Evolutionary conservation across 2,329 filamentous ascomycete genomes (phyloP), one percentile per base, ranked within the genome.

Genomic region (Trichoderma pleuroti): DNA sequence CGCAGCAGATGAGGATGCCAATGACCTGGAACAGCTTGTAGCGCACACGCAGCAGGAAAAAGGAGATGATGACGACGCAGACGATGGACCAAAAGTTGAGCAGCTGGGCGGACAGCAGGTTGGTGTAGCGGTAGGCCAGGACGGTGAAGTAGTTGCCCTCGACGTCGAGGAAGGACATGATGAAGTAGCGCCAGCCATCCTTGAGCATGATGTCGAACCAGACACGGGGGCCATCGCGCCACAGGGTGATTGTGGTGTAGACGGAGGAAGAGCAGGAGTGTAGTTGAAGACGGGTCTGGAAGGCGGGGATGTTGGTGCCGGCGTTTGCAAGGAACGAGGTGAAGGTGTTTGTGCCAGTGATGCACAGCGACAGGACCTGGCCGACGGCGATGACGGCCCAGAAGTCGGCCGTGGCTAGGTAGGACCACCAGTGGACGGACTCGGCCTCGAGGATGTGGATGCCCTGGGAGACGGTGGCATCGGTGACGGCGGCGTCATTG

Each of bases 31-130:
- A 89, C 79, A 88, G 84, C 83, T 94, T 93, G 86, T 99, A 99
- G 76, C 96, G 92, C 57, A 99, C 96, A 75, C 86, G 87, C 71
- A 99, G 88, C 76, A 98, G 85, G 73, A 90, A 74, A 82, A 97
- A 94, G 32, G 93, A 97, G 74, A 98, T 83, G 72, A 92, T 78
- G 24, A 98, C 93, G 26, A 99, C 96, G 73, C 95, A 90, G 64
- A 97, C 93, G 75, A 99, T 98, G 76, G 94, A 93, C 95, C 95
- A 98, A 84, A 98, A 98, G 86, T 98, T 98, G 83, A 99, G 93
- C 66, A 99, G 87, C 85, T 98, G 94, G 18, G 94, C 94, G 24
- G 92, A 96, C 62, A 98, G 87, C 76, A 98, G 91, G 77, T 94
- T 98, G 68, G 95, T 97, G 85, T 97, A 90, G 72, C 92, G 88